Base-by-base conservation (phyloP, 306 rosid genomes). In the Pterocarpus macrocarpus region DNA sequence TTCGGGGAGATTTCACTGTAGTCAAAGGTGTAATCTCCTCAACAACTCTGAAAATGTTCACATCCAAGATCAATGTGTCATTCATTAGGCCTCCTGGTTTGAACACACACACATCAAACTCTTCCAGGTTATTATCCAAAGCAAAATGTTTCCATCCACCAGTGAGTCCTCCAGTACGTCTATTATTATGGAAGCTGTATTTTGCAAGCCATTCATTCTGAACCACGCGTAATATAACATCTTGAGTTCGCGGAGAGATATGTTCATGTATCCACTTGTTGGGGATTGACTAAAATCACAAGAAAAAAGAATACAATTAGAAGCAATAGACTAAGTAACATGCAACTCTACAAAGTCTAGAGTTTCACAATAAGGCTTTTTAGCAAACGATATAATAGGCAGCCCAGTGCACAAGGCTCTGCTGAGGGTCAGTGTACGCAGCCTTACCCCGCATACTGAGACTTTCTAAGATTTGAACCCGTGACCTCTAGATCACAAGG, bases 71-170 rank as follows among this genome's bases (percentile, higher is more conserved):
- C 64, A 78, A 9, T 8, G 71, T 22, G 45, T 64, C 8, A 44
- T 64, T 79, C 17, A 57, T 3, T 15, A 39, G 35, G 35, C 70
- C 78, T 59, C 69, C 80, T n/a, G 87, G 92, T 66, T 82, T 82
- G 16, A 91, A 86, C 76, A 92, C 80, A 16, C 95, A 90, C 7
- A 87, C 91, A 76, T 92, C 97, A 36, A 43, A 85, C 74, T 86
- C 91, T 80, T 92, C 94, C 30, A 92, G 87, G 83, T 89, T 88
- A 56, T 91, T 92, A 61, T 89, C 95, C 8, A 88, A 11, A 0
- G 87, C 75, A 76, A 91, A 92, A 65, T 71, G 76, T 55, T 88
- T 91, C 95, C 97, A 93, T 28, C 97, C 95, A 47, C 89, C 84
- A 13, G 86, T 47, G 33, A 92, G 79, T 22, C 92, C 97, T 39